Conservation (phyloP, 176 grass and related monocot genomes). For the Musa itinerans region DNA sequence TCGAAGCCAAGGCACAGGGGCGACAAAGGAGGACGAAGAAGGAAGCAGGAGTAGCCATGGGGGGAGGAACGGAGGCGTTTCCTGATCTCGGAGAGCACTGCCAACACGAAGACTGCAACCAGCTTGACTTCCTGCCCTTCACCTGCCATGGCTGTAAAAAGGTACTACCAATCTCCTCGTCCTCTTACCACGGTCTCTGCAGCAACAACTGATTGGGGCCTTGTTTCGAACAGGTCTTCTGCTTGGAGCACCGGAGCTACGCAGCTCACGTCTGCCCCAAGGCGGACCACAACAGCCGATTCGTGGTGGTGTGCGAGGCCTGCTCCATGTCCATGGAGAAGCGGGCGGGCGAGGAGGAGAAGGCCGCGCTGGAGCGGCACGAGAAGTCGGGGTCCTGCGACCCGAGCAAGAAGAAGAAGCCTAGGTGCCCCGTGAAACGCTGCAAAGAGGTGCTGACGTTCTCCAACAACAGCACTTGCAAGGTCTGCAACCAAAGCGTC, state of each 20-base stretch:
- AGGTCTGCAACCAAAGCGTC: constrained; percentile 37
- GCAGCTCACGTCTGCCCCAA: constrained; percentile 45
- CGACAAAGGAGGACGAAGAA: not conserved
- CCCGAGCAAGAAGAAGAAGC: constrained; percentile 55
- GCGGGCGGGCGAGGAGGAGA: constrained; percentile 19
- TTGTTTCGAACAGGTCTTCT: constrained; percentile 26
- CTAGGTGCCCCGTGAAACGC: constrained; percentile 39
- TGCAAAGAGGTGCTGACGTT: constrained; percentile 75
- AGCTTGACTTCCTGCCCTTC: constrained; percentile 81
- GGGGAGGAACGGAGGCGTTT: constrained; percentile 66
- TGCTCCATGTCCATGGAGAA: constrained; percentile 64
- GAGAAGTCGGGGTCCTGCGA: constrained; percentile 43
- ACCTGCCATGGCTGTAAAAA: constrained; percentile 56
- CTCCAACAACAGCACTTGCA: constrained; percentile 50
- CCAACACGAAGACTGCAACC: constrained; percentile 56
- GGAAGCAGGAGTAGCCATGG: constrained; percentile 21
- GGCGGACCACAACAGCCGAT: constrained; percentile 43
- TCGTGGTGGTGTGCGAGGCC: constrained; percentile 50
- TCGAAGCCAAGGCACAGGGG: not conserved
- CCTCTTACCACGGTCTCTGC: not conserved
- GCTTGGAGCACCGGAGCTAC: constrained; percentile 56
- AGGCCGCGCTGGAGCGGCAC: constrained; percentile 27
- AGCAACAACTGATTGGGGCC: not conserved
- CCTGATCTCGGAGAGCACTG: constrained; percentile 68
- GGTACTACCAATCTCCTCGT: not conserved